Base-by-base conservation (phyloP, 1,139 yeast genomes). In the Debaryomycetaceae sp. region DNA sequence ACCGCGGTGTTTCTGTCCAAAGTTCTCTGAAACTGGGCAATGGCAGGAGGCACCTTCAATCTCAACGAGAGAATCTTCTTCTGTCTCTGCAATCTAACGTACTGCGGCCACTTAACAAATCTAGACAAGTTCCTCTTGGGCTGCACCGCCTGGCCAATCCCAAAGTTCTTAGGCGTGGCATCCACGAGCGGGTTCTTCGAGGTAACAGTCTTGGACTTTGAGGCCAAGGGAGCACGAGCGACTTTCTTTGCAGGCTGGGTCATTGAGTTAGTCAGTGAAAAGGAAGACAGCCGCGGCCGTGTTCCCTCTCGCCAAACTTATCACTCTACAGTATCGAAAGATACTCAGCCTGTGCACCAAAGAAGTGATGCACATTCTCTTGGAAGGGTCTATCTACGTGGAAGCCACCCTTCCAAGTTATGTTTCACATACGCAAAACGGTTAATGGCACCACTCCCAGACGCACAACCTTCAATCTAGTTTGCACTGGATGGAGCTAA, bases 1-100 rank as follows among this genome's bases (percentile, higher is more conserved):
- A 96, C 75, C 59, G 97, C 96, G 53, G 96, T 82, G 85, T 89
- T 89, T 82, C 89, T 89, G 80, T 89, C 97, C 67, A 91, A 78
- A 56, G 91, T 82, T 69, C 82, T 74, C 61, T 85, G 85, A 81
- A 89, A 91, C 74, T 91, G 97, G 49, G 97, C 77, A 61, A 89
- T 81, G 48, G 97, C 83, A 58, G 98, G 98, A 50, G 98, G 98
- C 60, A 89, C 97, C 83, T 89, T 89, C 63, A 89, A 80, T 81
- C 98, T 88, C 68, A 88, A 66, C 54, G 83, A 75, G 65, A 89
- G 78, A 60, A 89, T 83, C 78, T 89, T 89, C 84, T 81, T 89
- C 76, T 91, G 97, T 79, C 97, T 35, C 26, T 35, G 38, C 45
- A 62, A 75, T 75, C 95, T 86, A 53, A 89, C 94, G 67, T 88